Conservation (phyloP, 1,139 yeast species). For the Meyerozyma smithsonii region DNA sequence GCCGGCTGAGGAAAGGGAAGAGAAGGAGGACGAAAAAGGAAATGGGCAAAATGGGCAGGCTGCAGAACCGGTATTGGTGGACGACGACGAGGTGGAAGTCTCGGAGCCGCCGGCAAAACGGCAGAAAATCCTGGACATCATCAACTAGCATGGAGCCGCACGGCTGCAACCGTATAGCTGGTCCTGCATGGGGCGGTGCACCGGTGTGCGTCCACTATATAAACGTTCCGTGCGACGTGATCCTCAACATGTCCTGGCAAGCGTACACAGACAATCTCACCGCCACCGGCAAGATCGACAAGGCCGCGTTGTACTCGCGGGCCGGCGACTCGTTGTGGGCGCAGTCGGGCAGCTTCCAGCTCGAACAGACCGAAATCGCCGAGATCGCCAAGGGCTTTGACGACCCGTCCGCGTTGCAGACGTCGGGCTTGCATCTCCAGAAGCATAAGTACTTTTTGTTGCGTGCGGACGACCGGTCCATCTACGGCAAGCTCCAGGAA, state of each 20-base stretch:
- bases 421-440: conserved; percentile 79
- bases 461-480: conserved; percentile 87
- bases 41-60: conserved; percentile 14
- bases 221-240: background rate
- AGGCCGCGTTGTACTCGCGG: conserved; percentile 87
- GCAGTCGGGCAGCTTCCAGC: conserved; percentile 63
- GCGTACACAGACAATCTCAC: conserved; percentile 93
- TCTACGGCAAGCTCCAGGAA: conserved; percentile 86
- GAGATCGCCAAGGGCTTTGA: conserved; percentile 77
- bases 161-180: background rate
- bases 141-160: background rate
- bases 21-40: conserved; percentile 9
- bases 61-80: conserved; percentile 17
- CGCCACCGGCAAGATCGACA: conserved; percentile 82
- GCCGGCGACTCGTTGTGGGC: conserved; percentile 98
- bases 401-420: conserved; percentile 73
- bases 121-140: conserved; percentile 2
- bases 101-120: conserved; percentile 7
- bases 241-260: conserved; percentile 38
- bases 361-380: conserved; percentile 65
- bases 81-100: conserved; percentile 14
- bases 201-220: conserved; percentile 1
- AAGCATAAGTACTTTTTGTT: conserved; percentile 85
- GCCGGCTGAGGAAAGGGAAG: conserved; percentile 8
- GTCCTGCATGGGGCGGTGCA: background rate